Evolutionary conservation across 352 stramenopile species (phyloP).

Genomic region (Pythium phragmitis): DNA sequence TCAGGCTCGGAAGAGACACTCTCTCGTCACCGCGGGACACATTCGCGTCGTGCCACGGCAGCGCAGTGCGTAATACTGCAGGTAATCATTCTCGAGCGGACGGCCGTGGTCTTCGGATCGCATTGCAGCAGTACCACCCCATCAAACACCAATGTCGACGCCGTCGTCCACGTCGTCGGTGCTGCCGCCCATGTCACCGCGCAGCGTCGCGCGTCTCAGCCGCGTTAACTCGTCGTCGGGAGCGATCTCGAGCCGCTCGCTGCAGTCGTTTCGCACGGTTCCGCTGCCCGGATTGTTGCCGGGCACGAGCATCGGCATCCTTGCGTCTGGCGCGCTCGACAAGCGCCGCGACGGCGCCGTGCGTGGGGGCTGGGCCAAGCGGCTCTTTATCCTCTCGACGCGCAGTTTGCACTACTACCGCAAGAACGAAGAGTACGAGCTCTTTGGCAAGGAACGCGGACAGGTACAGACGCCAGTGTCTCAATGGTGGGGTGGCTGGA

Average conservation of each 20-base stretch:
- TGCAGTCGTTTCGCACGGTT: conserved; percentile 72
- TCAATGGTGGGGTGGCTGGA: not conserved
- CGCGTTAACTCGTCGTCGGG: conserved; percentile 57
- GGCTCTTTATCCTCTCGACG: conserved; percentile 81
- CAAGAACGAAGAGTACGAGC: conserved; percentile 75
- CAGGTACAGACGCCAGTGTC: conserved; percentile 33
- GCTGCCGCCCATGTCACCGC: conserved; percentile 27
- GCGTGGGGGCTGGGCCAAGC: conserved; percentile 74
- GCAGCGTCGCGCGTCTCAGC: conserved; percentile 42
- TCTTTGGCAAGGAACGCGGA: conserved; percentile 84
- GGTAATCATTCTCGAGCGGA: not conserved
- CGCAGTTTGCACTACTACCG: conserved; percentile 84
- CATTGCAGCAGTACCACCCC: not conserved
- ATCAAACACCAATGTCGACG: conserved; percentile 14
- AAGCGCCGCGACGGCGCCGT: conserved; percentile 84
- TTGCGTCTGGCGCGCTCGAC: conserved; percentile 73
- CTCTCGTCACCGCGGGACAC: not conserved
- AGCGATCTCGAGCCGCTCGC: conserved; percentile 47
- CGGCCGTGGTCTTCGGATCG: not conserved
- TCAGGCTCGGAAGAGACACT: conserved; percentile 6
- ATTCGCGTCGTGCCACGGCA: not conserved
- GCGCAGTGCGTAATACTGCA: not conserved
- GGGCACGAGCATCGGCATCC: conserved; percentile 69
- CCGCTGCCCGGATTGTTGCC: conserved; percentile 70
- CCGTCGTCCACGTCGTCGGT: conserved; percentile 32